phyloP scores from a whole-genome alignment of 2,329 filamentous ascomycete species.

The Stagonosporopsis cucurbitacearum region DNA sequence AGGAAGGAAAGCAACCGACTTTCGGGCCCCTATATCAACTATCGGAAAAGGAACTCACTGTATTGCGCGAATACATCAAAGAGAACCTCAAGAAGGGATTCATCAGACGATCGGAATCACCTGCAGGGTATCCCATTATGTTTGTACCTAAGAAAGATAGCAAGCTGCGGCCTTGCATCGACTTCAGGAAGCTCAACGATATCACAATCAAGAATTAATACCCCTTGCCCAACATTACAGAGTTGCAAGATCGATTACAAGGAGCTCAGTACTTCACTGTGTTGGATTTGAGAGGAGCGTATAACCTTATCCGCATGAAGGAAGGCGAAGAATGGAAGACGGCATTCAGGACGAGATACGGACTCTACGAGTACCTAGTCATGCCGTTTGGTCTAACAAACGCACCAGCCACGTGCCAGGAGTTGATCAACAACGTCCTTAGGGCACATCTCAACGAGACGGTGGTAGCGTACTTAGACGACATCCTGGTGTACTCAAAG shows the following conservation, averaged over 20 bases:
- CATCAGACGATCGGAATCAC: too few relatives aligned
- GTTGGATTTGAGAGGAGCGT: neutral
- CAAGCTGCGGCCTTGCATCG: neutral
- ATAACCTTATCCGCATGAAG: neutral
- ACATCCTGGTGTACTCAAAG: conserved; percentile 4
- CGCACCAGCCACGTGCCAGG: neutral
- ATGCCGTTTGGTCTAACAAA: conserved; percentile 40
- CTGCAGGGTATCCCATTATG: too few relatives aligned
- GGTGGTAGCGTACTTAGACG: neutral
- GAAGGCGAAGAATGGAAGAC: conserved; percentile 42
- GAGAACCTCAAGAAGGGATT: too few relatives aligned
- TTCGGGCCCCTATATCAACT: too few relatives aligned
- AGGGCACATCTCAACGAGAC: neutral
- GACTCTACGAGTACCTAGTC: conserved; percentile 32
- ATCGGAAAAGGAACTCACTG: too few relatives aligned
- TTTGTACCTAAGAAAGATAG: too few relatives aligned
- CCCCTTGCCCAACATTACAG: too few relatives aligned
- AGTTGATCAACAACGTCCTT: neutral
- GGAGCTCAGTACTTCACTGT: neutral
- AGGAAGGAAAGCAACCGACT: too few relatives aligned
- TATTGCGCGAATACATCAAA: too few relatives aligned
- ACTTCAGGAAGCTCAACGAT: neutral
- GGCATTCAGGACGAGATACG: conserved; percentile 28
- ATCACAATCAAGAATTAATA: neutral
- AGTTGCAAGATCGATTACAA: neutral